A percentile compares a stretch with the other conserved stretches of the same genome.
Conservation (phyloP, 2,329 filamentous ascomycete genomes). For the Epichloe gansuensis region DNA sequence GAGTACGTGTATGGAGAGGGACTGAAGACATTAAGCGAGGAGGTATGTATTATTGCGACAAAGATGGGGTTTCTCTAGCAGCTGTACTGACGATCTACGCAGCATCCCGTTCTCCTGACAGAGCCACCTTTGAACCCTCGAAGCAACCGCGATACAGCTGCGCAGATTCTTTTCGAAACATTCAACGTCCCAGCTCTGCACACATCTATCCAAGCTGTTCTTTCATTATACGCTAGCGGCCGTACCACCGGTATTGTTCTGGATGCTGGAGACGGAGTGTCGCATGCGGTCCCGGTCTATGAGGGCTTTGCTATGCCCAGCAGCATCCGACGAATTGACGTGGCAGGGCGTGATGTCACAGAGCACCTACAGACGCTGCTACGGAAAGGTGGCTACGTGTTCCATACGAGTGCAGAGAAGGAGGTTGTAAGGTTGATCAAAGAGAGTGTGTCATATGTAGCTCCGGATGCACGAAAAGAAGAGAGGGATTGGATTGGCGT, state of each 20-base stretch:
- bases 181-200: slow-evolving; percentile 97
- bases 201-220: slow-evolving; percentile 91
- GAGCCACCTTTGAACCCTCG: slow-evolving; percentile 93
- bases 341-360: slow-evolving; percentile 90
- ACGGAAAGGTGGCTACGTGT: slow-evolving; percentile 84
- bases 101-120: slow-evolving; percentile 92
- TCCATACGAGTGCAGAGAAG: slow-evolving; percentile 97
- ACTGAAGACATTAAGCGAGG: slow-evolving; percentile 91
- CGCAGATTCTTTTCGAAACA: slow-evolving; percentile 95
- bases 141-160: slow-evolving; percentile 89
- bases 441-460: slow-evolving; percentile 86
- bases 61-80: not conserved
- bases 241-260: slow-evolving; percentile 93
- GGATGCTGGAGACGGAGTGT: slow-evolving; percentile 91
- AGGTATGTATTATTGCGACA: slow-evolving; percentile 40
- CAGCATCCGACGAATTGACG: slow-evolving; percentile 89
- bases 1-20: slow-evolving; percentile 95
- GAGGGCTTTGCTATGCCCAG: slow-evolving; percentile 96
- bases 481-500: slow-evolving; percentile 89
- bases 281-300: slow-evolving; percentile 93
- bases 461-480: slow-evolving; percentile 79
- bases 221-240: slow-evolving; percentile 90
- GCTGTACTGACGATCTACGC: slow-evolving; percentile 10
- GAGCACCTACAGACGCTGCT: slow-evolving; percentile 87
- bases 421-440: slow-evolving; percentile 98